Evolutionary conservation across 306 rosid species (phyloP).

Genomic region (Acmispon strigosus): DNA sequence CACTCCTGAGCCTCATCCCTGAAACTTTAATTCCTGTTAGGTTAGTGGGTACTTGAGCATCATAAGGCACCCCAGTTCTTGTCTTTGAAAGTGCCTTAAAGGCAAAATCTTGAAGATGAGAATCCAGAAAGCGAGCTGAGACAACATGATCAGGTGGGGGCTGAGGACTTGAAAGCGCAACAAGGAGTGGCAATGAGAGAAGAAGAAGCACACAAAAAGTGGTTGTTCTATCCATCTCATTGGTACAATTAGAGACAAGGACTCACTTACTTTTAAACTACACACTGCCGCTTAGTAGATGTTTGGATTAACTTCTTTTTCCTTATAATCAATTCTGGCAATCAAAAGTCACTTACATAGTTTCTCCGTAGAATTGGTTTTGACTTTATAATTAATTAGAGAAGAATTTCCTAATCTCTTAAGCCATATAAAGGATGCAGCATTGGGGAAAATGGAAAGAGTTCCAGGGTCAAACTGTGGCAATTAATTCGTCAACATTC

Average conservation of each 20-base stretch:
- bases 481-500: neutral
- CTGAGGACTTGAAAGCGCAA: slow-evolving; percentile 19
- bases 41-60: slow-evolving; percentile 25
- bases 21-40: slow-evolving; percentile 35
- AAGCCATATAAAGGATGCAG: neutral
- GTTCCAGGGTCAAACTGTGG: neutral
- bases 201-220: slow-evolving; percentile 2
- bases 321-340: no score
- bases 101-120: slow-evolving; percentile 40
- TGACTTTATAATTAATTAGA: no score
- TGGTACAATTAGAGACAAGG: neutral
- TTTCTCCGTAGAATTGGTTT: neutral
- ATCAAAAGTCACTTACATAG: no score
- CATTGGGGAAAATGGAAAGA: neutral
- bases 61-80: slow-evolving; percentile 30
- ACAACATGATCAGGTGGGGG: neutral
- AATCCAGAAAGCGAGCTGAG: slow-evolving; percentile 34
- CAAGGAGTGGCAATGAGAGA: neutral
- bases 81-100: slow-evolving; percentile 31
- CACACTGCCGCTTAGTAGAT: no score
- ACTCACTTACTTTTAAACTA: neutral
- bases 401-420: neutral
- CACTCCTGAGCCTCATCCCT: slow-evolving; percentile 43
- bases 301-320: no score
- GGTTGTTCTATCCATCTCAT: slow-evolving; percentile 3